Conservation (phyloP, 805 yeast genomes). For the Diddensiella santjacobensis region DNA sequence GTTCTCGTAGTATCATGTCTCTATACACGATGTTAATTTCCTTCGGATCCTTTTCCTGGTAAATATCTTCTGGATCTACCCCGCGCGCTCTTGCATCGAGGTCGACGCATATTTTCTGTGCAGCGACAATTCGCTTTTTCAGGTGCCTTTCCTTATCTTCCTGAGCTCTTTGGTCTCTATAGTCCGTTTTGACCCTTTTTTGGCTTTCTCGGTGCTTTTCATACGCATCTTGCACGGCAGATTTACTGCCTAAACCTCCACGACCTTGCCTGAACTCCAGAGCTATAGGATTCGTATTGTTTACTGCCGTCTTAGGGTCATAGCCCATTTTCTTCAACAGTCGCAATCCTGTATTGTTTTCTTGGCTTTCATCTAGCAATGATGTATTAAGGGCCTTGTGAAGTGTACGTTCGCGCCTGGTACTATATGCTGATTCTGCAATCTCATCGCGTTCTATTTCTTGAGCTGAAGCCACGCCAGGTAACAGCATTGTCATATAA, state of each 20-base stretch:
- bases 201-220: slow-evolving; percentile 8
- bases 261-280: slow-evolving; percentile 14
- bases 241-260: slow-evolving; percentile 16
- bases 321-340: slow-evolving; percentile 63
- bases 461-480: slow-evolving; percentile 9
- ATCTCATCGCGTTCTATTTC: slow-evolving; percentile 7
- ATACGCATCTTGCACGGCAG: slow-evolving; percentile 7
- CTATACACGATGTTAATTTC: slow-evolving; percentile 23
- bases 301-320: slow-evolving; percentile 40
- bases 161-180: slow-evolving; percentile 1
- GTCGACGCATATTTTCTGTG: slow-evolving; percentile 12
- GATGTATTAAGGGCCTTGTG: slow-evolving; percentile 4
- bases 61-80: slow-evolving; percentile 6
- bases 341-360: slow-evolving; percentile 28
- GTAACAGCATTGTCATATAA: slow-evolving; percentile 30
- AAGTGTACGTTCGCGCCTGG: slow-evolving; percentile 4
- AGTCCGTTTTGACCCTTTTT: slow-evolving; percentile 9
- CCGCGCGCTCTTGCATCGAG: slow-evolving; percentile 9
- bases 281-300: slow-evolving; percentile 10
- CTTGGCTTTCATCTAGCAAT: slow-evolving; percentile 5
- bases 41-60: slow-evolving; percentile 9
- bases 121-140: background rate
- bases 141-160: slow-evolving; percentile 1
- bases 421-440: background rate
- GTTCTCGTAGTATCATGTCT: slow-evolving; percentile 8